Base-by-base conservation (phyloP, 2,329 filamentous ascomycete genomes). In the Cercospora canescens region DNA sequence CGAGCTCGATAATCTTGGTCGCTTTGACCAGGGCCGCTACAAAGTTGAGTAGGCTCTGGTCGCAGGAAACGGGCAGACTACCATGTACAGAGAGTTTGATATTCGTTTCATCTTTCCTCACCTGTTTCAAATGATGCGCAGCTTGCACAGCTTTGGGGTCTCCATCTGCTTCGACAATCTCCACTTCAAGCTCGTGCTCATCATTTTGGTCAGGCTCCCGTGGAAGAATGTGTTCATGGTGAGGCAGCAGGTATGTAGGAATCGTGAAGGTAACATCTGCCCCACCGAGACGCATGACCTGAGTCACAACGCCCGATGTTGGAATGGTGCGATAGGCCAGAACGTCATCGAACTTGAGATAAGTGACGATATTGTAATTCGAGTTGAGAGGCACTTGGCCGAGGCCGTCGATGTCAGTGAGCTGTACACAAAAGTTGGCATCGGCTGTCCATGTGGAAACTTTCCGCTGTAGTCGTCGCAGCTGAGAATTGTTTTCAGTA, bases 11-110 rank as follows among this genome's bases (percentile, higher is more conserved):
- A 39, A 86, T 79, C 67, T 86, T 86, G n/a, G 81, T 85, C 0
- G 84, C 84, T 70, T 86, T 87, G n/a, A 86, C 80, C 1, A 86
- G 76, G 1, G 84, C 83, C 1, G 84, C 84, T n/a, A 82, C 76
- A 72, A 85, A 86, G 69, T 85, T 82, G 60, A 87, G 80, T 4
- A 86, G 76, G 21, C 81, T 80, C 66, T 86, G 84, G 64, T 85
- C 80, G 66, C 86, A 84, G 3, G 77, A 74, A 1, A 82, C 82
- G 0, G 85, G 85, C 1, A 86, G 74, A 48, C 81, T 80, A 4
- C 77, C 83, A 65, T 86, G 84, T 1, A 82, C 80, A 37, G 78
- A 79, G 52, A 86, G 75, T 34, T 77, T 79, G 65, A 86, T 81
- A 57, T 79, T 79, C 0, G 82, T 78, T 69, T 85, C 82, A 68